Evolutionary conservation across 345 rosid species (phyloP).

Genomic region (Gossypium thurberi): DNA sequence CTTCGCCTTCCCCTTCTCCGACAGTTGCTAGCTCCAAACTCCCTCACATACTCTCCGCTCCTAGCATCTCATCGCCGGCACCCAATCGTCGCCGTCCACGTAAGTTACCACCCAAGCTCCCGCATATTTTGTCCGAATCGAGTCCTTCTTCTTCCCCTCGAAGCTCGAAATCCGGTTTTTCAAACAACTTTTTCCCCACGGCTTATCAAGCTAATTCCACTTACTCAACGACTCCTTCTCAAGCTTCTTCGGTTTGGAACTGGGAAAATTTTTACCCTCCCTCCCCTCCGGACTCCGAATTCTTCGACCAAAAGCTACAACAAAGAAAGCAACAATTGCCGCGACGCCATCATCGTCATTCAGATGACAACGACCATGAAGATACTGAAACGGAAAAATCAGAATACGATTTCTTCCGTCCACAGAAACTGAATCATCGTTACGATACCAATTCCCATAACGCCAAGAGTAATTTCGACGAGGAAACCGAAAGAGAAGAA

Average conservation of each 20-base stretch:
- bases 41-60: slow-evolving; percentile 50
- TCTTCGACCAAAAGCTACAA: slow-evolving; percentile 44
- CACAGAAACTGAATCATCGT: slow-evolving; percentile 18
- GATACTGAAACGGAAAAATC: slow-evolving; percentile 56
- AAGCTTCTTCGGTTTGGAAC: slow-evolving; percentile 90
- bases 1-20: slow-evolving; percentile 33
- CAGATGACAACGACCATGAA: slow-evolving; percentile 16
- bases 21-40: slow-evolving; percentile 44
- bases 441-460: slow-evolving; percentile 12
- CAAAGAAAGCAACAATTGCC: slow-evolving; percentile 15
- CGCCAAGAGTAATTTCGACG: slow-evolving; percentile 23
- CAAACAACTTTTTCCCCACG: slow-evolving; percentile 46
- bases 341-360: slow-evolving; percentile 22
- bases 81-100: slow-evolving; percentile 36
- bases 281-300: slow-evolving; percentile 91
- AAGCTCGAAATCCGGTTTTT: slow-evolving; percentile 46
- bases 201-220: slow-evolving; percentile 66
- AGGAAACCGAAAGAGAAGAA: slow-evolving; percentile 81
- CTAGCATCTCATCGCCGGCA: slow-evolving; percentile 14
- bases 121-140: slow-evolving; percentile 85
- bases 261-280: slow-evolving; percentile 98
- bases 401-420: slow-evolving; percentile 54
- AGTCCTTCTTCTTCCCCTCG: slow-evolving; percentile 66
- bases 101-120: slow-evolving; percentile 40
- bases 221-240: slow-evolving; percentile 75